Percentiles rank a stretch among this genome's conserved stretches.
Evolutionary conservation across 352 stramenopile genomes (phyloP).

Genomic region (Globisporangium spiculum): DNA sequence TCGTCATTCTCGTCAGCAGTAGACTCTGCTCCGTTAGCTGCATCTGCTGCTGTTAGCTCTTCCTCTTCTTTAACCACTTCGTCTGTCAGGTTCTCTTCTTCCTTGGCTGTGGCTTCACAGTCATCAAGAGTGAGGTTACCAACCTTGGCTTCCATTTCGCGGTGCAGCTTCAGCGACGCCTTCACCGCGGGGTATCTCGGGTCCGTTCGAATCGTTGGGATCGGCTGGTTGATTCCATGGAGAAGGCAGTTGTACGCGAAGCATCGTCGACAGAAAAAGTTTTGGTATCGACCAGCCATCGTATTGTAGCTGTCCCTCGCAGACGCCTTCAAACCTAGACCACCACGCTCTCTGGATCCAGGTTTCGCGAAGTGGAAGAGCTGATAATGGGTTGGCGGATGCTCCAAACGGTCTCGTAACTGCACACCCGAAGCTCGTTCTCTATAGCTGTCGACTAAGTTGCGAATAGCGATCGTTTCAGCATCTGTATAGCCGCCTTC

Average conservation of each 20-base stretch:
- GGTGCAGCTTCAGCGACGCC: conserved; percentile 32
- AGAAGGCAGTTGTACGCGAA: conserved; percentile 72
- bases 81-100: not conserved
- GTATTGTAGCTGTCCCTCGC: conserved; percentile 12
- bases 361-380: conserved; percentile 26
- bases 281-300: conserved; percentile 38
- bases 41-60: conserved; percentile 11
- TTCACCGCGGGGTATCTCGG: conserved; percentile 57
- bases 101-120: not conserved
- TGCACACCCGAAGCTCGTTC: conserved; percentile 12
- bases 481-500: not conserved
- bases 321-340: conserved; percentile 12
- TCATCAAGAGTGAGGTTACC: not conserved
- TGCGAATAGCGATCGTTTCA: conserved; percentile 5
- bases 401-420: conserved; percentile 30
- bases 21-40: conserved; percentile 8
- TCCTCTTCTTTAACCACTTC: conserved; percentile 3
- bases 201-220: conserved; percentile 42
- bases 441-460: conserved; percentile 4
- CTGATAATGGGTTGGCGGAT: conserved; percentile 24
- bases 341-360: not conserved
- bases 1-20: conserved; percentile 17
- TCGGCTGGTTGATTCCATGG: conserved; percentile 57
- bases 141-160: conserved; percentile 14
- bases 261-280: conserved; percentile 77